Evolutionary conservation across 2,329 filamentous ascomycete species (phyloP).

Genomic region (Golovinomyces cichoracearum): DNA sequence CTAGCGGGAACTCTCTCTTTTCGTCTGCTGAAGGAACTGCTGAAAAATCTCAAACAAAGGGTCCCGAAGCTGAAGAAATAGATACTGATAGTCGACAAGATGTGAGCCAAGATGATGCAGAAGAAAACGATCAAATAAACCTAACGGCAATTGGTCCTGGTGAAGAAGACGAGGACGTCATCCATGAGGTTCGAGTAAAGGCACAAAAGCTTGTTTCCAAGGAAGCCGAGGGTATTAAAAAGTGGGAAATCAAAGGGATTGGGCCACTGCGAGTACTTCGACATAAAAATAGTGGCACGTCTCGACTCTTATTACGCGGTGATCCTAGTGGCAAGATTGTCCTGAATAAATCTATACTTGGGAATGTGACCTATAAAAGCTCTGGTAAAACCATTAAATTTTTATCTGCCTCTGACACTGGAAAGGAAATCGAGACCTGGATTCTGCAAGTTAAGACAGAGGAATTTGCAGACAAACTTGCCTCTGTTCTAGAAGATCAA

Average conservation of each 20-base stretch:
- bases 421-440: slow-evolving; percentile 39
- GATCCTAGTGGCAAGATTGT: slow-evolving; percentile 49
- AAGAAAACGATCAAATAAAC: slow-evolving; percentile 42
- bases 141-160: slow-evolving; percentile 39
- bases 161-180: slow-evolving; percentile 44
- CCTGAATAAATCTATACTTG: slow-evolving; percentile 41
- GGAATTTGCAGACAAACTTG: slow-evolving; percentile 24
- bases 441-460: slow-evolving; percentile 41
- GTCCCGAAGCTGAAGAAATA: slow-evolving; percentile 9
- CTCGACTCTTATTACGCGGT: slow-evolving; percentile 45
- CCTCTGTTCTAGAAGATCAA: slow-evolving; percentile 12
- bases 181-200: slow-evolving; percentile 47
- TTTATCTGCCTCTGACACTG: slow-evolving; percentile 29
- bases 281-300: slow-evolving; percentile 39
- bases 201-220: slow-evolving; percentile 34
- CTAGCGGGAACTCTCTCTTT: slow-evolving; percentile 8
- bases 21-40: slow-evolving; percentile 12
- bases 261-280: slow-evolving; percentile 48
- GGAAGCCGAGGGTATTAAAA: slow-evolving; percentile 23
- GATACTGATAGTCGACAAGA: slow-evolving; percentile 12
- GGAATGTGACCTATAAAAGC: slow-evolving; percentile 34
- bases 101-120: slow-evolving; percentile 22
- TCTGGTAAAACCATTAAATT: slow-evolving; percentile 34
- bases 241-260: slow-evolving; percentile 44
- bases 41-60: slow-evolving; percentile 14